Base-by-base conservation (phyloP, 2,329 filamentous ascomycete genomes). In the Trichoderma afroharzianum region DNA sequence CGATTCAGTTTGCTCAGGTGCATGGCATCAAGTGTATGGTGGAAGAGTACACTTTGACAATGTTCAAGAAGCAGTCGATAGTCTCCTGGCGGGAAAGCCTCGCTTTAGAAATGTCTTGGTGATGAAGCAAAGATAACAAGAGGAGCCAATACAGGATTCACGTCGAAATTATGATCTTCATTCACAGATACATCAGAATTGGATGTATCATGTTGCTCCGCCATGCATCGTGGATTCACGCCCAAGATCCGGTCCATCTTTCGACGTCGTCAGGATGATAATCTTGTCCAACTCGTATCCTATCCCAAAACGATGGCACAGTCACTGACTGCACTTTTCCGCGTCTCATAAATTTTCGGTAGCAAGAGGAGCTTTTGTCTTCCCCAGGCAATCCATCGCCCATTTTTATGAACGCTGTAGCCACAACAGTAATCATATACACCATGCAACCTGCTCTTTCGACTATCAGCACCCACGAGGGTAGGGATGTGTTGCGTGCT, bases 141-240 rank as follows among this genome's bases (percentile, higher is more conserved):
- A 2, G 36, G 1, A 21, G n/a, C n/a, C 9, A 21, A 12, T 6
- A 43, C 3, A 3, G 15, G 6, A 18, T 43, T 1, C 0, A 3
- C 18, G 36, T 43, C 15, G 7, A 43, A 18, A 43, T 8, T 2
- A 43, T 18, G 15, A 18, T 8, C 6, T 18, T 39, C 15, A 2
- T 39, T 39, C 14, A 7, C 39, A 43, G 18, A n/a, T 9, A 50
- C n/a, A 50, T 50, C 9, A 21, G 4, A 50, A 50, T 2, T 4
- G 8, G 43, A 21, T 50, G n/a, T 21, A 6, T n/a, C n/a, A 21
- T 12, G 8, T 2, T 50, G n/a, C 3, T 6, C 43, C n/a, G 4
- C n/a, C 43, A 0, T 50, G 43, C 9, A 50, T 6, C 43, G 4
- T 50, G 39, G 39, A 43, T n/a, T n/a, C 9, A n/a, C 21, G 43